Evolutionary conservation across 305 asterid species (phyloP), one percentile per base, ranked within the genome.

Genomic region (Fraxinus sp.): DNA sequence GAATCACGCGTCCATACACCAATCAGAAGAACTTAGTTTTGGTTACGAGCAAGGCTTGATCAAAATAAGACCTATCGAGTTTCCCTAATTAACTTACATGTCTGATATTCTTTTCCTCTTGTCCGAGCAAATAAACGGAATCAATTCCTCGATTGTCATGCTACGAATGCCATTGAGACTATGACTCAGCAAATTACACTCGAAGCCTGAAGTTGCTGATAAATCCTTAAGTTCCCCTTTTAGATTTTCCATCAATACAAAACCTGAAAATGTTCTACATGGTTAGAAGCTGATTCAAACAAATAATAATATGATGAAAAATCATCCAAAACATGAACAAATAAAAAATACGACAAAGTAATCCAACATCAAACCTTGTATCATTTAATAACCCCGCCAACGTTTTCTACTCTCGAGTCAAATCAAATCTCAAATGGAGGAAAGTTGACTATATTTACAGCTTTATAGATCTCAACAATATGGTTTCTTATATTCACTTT

Each of bases 121-220:
- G 80, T 87, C 86, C n/a, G 89, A 83, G 83, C 90, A 88, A 35
- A 92, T 81, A 83, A 80, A 91, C 37, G 84, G 82, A 86, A 76
- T 80, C 81, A 93, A 85, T 71, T 93, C 92, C 77, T 89, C 92
- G 72, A 88, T n/a, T 6, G 81, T 85, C 93, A 87, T 86, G 57
- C 46, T 85, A 18, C 83, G 85, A 79, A 86, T 80, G 52, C 80
- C 84, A 80, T 80, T 55, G 41, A 81, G 84, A 68, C 83, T 86
- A 86, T 82, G 79, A 30, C 88, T 88, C 85, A 81, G 30, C 83
- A 92, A 85, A 62, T 88, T 87, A 71, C 85, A 76, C 13, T 86
- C 80, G 0, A 81, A 84, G 79, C 78, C 80, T 10, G 92, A 85
- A 71, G 85, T 37, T 22, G 66, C 35, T 1, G 88, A 87, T 24